Evolutionary conservation across 2,329 filamentous ascomycete species (phyloP).

Genomic region (Hypoxylon sp.): DNA sequence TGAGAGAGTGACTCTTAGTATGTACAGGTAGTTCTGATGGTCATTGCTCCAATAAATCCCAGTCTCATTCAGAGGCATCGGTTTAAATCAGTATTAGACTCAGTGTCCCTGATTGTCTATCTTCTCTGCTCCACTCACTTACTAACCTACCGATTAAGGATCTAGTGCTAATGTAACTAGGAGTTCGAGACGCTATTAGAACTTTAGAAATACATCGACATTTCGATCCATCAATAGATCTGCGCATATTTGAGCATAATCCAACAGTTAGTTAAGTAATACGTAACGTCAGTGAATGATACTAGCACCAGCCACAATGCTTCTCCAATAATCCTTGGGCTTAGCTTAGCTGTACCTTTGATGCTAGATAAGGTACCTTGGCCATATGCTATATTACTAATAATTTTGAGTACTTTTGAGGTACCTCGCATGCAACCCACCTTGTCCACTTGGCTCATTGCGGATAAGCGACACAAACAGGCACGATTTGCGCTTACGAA

Average conservation of each 20-base stretch:
- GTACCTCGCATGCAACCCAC: conserved; percentile 10
- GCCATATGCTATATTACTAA: neutral
- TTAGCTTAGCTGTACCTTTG: neutral
- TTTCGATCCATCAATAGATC: neutral
- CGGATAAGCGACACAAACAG: conserved; percentile 4
- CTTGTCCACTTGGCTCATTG: conserved; percentile 6
- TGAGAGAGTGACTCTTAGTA: conserved; percentile 15
- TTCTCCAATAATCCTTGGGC: neutral
- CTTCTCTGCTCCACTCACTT: neutral
- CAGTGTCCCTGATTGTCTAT: neutral
- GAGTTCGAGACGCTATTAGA: neutral
- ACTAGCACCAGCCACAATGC: conserved; percentile 14
- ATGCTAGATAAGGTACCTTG: neutral
- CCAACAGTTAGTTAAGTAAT: too few species aligned
- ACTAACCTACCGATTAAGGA: too few species aligned
- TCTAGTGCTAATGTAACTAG: neutral
- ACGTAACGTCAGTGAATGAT: neutral
- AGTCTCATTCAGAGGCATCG: neutral
- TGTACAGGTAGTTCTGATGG: conserved; percentile 6
- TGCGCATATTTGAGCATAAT: neutral
- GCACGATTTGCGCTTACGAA: conserved; percentile 33
- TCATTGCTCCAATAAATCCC: neutral
- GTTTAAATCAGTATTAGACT: neutral
- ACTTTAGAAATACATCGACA: neutral
- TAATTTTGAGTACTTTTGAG: conserved; percentile 11